phyloP scores from a whole-genome alignment of 2,329 filamentous ascomycete species.

The Pezizomycotina sp. region DNA sequence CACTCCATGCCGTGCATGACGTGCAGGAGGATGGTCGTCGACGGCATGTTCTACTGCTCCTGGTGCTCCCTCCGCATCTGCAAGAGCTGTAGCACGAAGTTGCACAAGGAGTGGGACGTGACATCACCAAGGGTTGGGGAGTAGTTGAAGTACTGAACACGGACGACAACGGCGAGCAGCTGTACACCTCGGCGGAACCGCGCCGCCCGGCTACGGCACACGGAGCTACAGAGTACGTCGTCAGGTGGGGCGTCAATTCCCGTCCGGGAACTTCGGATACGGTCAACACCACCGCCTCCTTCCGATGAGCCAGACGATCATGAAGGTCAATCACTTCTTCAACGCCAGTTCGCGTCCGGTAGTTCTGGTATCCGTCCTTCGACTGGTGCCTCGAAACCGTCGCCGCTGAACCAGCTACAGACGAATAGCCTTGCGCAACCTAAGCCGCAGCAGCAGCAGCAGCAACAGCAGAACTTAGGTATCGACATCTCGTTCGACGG shows the following conservation, averaged over 20 bases:
- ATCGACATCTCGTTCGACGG: constrained; percentile 8
- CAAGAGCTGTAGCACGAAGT: constrained; percentile 9
- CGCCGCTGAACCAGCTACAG: no score
- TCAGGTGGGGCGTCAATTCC: constrained; percentile 8
- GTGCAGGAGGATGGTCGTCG: constrained; percentile 9
- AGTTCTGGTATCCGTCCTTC: no score
- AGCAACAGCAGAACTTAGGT: no score
- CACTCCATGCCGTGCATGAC: constrained; percentile 16
- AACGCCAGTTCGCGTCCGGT: no score
- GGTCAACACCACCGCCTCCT: no score
- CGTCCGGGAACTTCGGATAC: constrained; percentile 13
- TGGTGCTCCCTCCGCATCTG: constrained; percentile 15
- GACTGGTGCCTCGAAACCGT: no score
- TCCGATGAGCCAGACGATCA: no score
- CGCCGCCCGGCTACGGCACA: constrained; percentile 10
- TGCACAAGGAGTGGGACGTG: constrained; percentile 18
- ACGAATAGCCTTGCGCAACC: no score
- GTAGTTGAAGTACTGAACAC: constrained; percentile 13
- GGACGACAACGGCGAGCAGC: constrained; percentile 11
- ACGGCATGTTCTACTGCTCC: constrained; percentile 16
- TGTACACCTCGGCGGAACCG: constrained; percentile 8
- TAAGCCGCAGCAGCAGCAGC: no score
- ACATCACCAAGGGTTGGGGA: constrained; percentile 18
- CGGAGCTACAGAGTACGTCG: constrained; percentile 13
- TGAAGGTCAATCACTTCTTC: no score